Conservation (phyloP, 768 basidiomycete genomes). For the Rhodosporidiobolus odoratus region DNA sequence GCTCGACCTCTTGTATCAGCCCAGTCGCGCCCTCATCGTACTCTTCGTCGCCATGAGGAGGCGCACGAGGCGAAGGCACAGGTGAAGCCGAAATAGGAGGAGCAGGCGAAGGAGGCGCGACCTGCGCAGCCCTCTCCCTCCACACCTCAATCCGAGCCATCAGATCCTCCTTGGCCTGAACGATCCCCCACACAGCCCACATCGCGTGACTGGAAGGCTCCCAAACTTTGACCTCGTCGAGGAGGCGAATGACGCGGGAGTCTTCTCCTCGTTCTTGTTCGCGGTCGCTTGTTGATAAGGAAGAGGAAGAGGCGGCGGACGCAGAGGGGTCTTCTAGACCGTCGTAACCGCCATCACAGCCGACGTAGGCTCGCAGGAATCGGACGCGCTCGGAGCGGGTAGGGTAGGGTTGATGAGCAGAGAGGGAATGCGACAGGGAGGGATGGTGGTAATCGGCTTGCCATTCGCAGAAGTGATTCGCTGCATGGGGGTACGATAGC, state of each 20-base stretch:
- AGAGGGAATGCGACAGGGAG: conserved; percentile 47
- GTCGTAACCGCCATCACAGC: conserved; percentile 44
- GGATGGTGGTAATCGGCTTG: conserved; percentile 75
- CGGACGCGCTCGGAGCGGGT: conserved; percentile 64
- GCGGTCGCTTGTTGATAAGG: background rate
- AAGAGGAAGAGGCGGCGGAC: background rate
- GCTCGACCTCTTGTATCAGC: conserved; percentile 16
- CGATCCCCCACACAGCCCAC: conserved; percentile 93
- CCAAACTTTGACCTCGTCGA: conserved; percentile 78
- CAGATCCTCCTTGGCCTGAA: conserved; percentile 75
- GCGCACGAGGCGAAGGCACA: no score
- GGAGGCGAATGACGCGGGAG: conserved; percentile 57
- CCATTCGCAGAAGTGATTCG: conserved; percentile 69
- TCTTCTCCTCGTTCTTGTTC: conserved; percentile 7
- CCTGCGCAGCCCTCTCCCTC: conserved; percentile 25
- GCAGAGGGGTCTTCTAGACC: background rate
- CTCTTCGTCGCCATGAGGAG: background rate
- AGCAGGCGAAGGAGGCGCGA: background rate
- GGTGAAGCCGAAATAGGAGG: background rate
- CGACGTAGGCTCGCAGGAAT: conserved; percentile 80
- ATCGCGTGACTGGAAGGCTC: conserved; percentile 81
- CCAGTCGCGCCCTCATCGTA: background rate
- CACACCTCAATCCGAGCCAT: conserved; percentile 48
- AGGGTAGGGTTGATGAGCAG: conserved; percentile 61
- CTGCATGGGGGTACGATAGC: no score